Conservation (phyloP, 2,329 filamentous ascomycete genomes). For the Phialophora tarda region DNA sequence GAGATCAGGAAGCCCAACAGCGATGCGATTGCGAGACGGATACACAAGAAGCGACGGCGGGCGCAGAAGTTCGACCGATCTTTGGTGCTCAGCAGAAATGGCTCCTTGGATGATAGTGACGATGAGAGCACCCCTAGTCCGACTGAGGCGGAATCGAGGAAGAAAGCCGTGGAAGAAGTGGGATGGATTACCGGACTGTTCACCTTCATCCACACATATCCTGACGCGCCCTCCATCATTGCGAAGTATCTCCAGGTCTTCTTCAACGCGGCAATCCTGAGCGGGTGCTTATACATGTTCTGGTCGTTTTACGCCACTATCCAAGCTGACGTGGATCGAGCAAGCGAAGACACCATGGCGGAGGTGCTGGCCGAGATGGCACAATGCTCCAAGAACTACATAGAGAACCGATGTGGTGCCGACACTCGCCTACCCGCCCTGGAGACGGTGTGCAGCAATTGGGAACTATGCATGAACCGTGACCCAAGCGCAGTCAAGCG, state of each 20-base stretch:
- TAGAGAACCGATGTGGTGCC: slow-evolving; percentile 74
- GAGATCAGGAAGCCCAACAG: slow-evolving; percentile 62
- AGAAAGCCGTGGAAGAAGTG: slow-evolving; percentile 37
- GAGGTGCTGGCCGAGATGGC: slow-evolving; percentile 75
- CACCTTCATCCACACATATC: slow-evolving; percentile 67
- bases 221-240: slow-evolving; percentile 68
- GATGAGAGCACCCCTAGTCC: slow-evolving; percentile 46
- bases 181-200: slow-evolving; percentile 55
- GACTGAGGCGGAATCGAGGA: slow-evolving; percentile 26
- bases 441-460: slow-evolving; percentile 73
- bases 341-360: slow-evolving; percentile 70
- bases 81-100: slow-evolving; percentile 43
- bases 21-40: slow-evolving; percentile 51
- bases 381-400: slow-evolving; percentile 74
- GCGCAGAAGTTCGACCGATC: slow-evolving; percentile 54
- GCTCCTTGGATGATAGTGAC: slow-evolving; percentile 53
- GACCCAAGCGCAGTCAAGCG: slow-evolving; percentile 78
- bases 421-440: slow-evolving; percentile 73
- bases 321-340: slow-evolving; percentile 74
- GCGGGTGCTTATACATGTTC: slow-evolving; percentile 65
- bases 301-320: slow-evolving; percentile 73
- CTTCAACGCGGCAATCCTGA: slow-evolving; percentile 57
- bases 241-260: slow-evolving; percentile 69
- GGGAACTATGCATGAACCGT: slow-evolving; percentile 85
- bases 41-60: slow-evolving; percentile 58